Base-by-base conservation (phyloP, 75 land plant genomes). In the Selaginella moellendorffii region DNA sequence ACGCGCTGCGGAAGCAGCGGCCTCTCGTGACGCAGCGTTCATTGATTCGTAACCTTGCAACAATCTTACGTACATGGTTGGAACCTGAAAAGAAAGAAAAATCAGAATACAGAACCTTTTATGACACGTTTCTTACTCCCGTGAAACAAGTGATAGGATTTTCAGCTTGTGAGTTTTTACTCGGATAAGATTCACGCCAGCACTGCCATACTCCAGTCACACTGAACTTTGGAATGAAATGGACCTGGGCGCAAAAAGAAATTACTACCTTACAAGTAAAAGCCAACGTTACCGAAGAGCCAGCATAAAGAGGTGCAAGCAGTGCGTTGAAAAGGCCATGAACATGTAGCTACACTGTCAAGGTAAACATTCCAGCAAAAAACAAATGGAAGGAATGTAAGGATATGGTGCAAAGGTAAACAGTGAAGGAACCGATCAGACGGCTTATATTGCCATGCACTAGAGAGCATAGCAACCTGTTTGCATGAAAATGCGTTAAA, bases 381-480 rank as follows among this genome's bases (percentile, higher is more conserved):
- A n/a, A n/a, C n/a, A n/a, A n/a, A n/a, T n/a, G n/a, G n/a, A n/a
- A n/a, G n/a, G n/a, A n/a, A n/a, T n/a, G n/a, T n/a, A 70, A 31
- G 96, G 99, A 93, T 93, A 93, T 92, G 99, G 72, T 95, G 99
- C 25, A 95, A 65, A 21, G 99, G 97, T 1, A 95, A 75, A 73
- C 97, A 90, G 70, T 95, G 84, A 26, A 95, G 76, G 75, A 90
- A 90, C 25, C 79, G 84, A 69, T 95, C 99, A 28, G 74, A 24
- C 2, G 76, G 51, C 42, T 84, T 72, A 68, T 95, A 95, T 30
- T 59, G 86, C 99, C 99, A 95, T 26, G 99, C 92, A 46, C 86
- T 78, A 20, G 88, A 26, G 66, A 95, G 65, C 63, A 79, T 90
- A 67, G 83, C 79, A 22, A 95, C 97, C 99, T 95, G 84, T 56